Conservation (phyloP, 352 stramenopile genomes). For the Pythium dissotocum region DNA sequence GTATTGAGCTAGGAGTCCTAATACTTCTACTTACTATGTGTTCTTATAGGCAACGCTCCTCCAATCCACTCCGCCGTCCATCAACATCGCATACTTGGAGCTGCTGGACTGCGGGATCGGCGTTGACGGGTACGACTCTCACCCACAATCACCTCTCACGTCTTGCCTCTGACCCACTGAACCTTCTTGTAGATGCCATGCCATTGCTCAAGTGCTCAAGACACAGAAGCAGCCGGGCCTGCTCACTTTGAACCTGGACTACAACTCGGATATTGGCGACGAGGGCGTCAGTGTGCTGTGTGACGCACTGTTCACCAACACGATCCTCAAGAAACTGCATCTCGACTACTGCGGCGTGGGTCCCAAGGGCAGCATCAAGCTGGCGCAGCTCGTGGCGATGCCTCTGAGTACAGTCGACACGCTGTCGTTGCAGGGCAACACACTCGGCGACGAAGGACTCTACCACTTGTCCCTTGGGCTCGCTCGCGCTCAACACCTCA, state of each 20-base stretch:
- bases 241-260: slow-evolving; percentile 74
- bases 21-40: neutral
- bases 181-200: slow-evolving; percentile 42
- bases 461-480: slow-evolving; percentile 74
- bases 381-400: slow-evolving; percentile 72
- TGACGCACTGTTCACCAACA: slow-evolving; percentile 71
- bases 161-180: neutral
- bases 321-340: slow-evolving; percentile 71
- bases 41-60: slow-evolving; percentile 44
- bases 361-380: slow-evolving; percentile 49
- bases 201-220: slow-evolving; percentile 49
- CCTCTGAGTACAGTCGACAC: slow-evolving; percentile 50
- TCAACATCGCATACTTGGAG: slow-evolving; percentile 81
- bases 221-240: slow-evolving; percentile 57
- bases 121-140: slow-evolving; percentile 34
- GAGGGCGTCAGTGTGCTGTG: slow-evolving; percentile 53
- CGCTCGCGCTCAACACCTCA: slow-evolving; percentile 51
- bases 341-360: slow-evolving; percentile 72
- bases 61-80: slow-evolving; percentile 36
- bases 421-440: slow-evolving; percentile 69
- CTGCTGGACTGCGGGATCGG: slow-evolving; percentile 78
- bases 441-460: slow-evolving; percentile 54
- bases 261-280: slow-evolving; percentile 66
- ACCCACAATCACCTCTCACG: neutral
- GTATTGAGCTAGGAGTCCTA: neutral